phyloP scores from a whole-genome alignment of 116 monocot genomes.

The Zostera marina region DNA sequence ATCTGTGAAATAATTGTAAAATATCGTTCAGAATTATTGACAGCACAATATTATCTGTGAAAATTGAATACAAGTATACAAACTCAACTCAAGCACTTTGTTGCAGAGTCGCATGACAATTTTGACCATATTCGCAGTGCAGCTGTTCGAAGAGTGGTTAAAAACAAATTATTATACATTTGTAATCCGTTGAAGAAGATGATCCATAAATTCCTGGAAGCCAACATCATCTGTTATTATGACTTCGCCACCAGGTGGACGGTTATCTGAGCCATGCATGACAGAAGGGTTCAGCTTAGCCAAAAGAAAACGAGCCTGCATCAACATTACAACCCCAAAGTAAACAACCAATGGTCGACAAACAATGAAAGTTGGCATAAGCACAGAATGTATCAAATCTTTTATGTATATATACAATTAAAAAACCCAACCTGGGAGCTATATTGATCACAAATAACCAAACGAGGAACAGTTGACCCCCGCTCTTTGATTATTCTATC shows the following conservation, averaged over 20 bases:
- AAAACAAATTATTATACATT: constrained; percentile 38
- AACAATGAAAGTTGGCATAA: neutral
- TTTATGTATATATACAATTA: neutral
- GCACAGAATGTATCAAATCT: neutral
- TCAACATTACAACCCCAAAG: constrained; percentile 1
- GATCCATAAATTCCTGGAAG: constrained; percentile 83
- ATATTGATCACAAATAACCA: constrained; percentile 93
- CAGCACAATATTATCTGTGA: no score
- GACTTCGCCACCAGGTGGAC: constrained; percentile 60
- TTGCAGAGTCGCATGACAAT: no score
- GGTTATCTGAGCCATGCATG: constrained; percentile 38
- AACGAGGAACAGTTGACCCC: constrained; percentile 79
- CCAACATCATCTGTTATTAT: constrained; percentile 93
- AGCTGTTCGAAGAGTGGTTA: no score
- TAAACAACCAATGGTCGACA: neutral
- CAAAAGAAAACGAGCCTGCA: constrained; percentile 69
- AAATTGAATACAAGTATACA: no score
- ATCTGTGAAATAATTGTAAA: no score
- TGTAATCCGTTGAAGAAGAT: constrained; percentile 70
- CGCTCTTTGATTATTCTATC: constrained; percentile 69
- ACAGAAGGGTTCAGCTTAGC: constrained; percentile 63
- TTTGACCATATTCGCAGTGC: no score
- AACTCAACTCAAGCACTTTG: no score
- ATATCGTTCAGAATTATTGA: no score
- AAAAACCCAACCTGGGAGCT: constrained; percentile 70